Evolutionary conservation across 805 yeast genomes (phyloP), one percentile per base, ranked within the genome.

Genomic region (Cyberlindnera maritima): DNA sequence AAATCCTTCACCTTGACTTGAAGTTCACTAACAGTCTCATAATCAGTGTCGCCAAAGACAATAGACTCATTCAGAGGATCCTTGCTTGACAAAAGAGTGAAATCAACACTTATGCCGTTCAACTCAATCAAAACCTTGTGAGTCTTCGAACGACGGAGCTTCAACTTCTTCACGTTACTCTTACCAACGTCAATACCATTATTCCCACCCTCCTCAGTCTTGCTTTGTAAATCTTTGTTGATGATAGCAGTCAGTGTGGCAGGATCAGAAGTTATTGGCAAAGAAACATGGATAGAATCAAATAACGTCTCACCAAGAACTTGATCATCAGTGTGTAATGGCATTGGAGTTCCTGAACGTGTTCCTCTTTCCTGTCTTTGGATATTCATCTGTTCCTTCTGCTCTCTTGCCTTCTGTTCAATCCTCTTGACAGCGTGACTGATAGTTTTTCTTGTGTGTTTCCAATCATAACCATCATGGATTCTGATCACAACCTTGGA

Each of bases 401-500:
- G 50, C 29, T 56, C 58, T 57, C 36, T 55, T 2, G 76, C 82
- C 36, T 69, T 72, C 7, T 64, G 69, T 54, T 84, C 89, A 8
- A 88, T 77, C 11, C 77, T 67, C 44, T 76, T 76, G 0, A 91
- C 82, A 0, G 88, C 85, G n/a, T 74, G 76, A 11, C 72, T 69
- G 25, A 94, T 83, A 0, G 82, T 72, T 20, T 71, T 72, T 47
- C 96, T 74, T 0, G 98, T 89, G 36, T 79, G 78, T 46, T 76
- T 77, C 95, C 97, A 90, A 57, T 94, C 98, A 60, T 83, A 94
- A 0, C 99, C 99, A 67, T 94, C 99, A 62, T 77, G 82, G 17
- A 92, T 65, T 42, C 72, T 77, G 2, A 85, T 57, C 1, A 57
- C 60, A 0, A 71, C 64, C 40, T 72, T 73, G 2, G 73, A 48